A percentile compares a stretch with the other conserved stretches of the same genome.
These are phyloP conservation scores for Exophiala spinifera DNA, from an alignment of 2,329 filamentous ascomycete genomes.

Conservation along the genomic window DNA sequence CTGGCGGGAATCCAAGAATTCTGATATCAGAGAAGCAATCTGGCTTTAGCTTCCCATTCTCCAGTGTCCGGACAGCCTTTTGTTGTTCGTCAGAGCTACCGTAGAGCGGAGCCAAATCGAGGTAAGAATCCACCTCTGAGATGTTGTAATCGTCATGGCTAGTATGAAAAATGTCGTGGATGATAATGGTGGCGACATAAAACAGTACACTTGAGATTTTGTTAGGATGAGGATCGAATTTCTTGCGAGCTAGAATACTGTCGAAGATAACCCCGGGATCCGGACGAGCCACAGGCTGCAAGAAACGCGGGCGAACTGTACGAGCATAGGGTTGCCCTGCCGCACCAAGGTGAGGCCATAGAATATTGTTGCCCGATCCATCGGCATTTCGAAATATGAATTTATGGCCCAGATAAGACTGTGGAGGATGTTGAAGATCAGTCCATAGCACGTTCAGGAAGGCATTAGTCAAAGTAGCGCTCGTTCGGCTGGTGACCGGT, in stretches of 20 bases:
- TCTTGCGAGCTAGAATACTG: slow-evolving; percentile 60
- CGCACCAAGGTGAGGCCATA: slow-evolving; percentile 61
- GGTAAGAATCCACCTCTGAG: slow-evolving; percentile 68
- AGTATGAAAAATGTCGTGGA: slow-evolving; percentile 64
- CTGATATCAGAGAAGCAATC: slow-evolving; percentile 68
- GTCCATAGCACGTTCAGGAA: slow-evolving; percentile 55
- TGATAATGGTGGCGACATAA: slow-evolving; percentile 69
- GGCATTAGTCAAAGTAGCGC: slow-evolving; percentile 45
- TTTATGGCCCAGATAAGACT: slow-evolving; percentile 42
- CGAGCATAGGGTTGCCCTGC: slow-evolving; percentile 68
- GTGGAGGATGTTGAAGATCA: slow-evolving; percentile 54
- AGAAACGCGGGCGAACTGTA: slow-evolving; percentile 57
- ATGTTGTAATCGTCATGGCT: slow-evolving; percentile 61
- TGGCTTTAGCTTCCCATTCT: slow-evolving; percentile 66
- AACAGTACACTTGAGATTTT: slow-evolving; percentile 73
- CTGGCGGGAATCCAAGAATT: slow-evolving; percentile 64
- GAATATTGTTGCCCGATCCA: slow-evolving; percentile 53
- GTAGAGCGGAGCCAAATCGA: slow-evolving; percentile 71
- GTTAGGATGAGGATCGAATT: slow-evolving; percentile 64
- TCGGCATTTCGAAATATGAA: slow-evolving; percentile 36
- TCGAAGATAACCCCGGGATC: slow-evolving; percentile 68
- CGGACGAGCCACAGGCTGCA: slow-evolving; percentile 59
- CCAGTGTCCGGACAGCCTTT: slow-evolving; percentile 59
- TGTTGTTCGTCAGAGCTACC: slow-evolving; percentile 65
- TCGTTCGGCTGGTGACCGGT: slow-evolving; percentile 36